Evolutionary conservation across 192 early-diverging fungal genomes (phyloP).

Genomic region (Glomus cerebriforme): DNA sequence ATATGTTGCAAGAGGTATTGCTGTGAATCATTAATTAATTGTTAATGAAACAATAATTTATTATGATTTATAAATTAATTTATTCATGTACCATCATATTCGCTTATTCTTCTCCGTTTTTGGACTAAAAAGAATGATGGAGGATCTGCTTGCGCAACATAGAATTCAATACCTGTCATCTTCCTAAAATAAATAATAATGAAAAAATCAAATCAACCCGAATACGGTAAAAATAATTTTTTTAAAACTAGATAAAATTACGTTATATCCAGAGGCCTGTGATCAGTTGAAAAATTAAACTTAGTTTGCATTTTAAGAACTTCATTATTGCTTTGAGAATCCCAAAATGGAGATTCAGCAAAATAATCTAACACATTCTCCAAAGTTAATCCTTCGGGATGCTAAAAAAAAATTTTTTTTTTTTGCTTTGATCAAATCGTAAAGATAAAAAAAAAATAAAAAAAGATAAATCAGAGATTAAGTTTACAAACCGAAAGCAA

Average conservation of each 20-base stretch:
- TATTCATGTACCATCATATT: conserved; percentile 49
- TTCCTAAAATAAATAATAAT: conserved; percentile 40
- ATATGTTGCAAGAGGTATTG: conserved; percentile 60
- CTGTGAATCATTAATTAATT: conserved; percentile 27
- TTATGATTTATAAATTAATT: too few species aligned
- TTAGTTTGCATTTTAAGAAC: conserved; percentile 78
- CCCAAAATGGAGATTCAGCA: conserved; percentile 80
- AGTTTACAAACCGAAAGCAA: background rate
- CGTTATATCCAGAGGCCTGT: conserved; percentile 4
- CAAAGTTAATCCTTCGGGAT: conserved; percentile 60
- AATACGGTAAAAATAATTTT: background rate
- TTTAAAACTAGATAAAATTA: background rate
- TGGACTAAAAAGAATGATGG: conserved; percentile 68
- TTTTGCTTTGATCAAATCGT: background rate
- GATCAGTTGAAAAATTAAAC: conserved; percentile 57
- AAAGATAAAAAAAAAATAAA: background rate
- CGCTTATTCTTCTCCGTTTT: conserved; percentile 61
- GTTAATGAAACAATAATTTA: background rate
- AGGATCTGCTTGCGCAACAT: conserved; percentile 64
- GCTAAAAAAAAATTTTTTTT: background rate
- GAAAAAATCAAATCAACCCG: background rate
- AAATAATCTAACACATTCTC: conserved; percentile 80
- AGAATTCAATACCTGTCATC: conserved; percentile 76
- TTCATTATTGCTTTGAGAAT: conserved; percentile 75
- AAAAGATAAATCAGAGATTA: background rate